Conservation (phyloP, 2,329 filamentous ascomycete genomes). For the Didymella segeticola region DNA sequence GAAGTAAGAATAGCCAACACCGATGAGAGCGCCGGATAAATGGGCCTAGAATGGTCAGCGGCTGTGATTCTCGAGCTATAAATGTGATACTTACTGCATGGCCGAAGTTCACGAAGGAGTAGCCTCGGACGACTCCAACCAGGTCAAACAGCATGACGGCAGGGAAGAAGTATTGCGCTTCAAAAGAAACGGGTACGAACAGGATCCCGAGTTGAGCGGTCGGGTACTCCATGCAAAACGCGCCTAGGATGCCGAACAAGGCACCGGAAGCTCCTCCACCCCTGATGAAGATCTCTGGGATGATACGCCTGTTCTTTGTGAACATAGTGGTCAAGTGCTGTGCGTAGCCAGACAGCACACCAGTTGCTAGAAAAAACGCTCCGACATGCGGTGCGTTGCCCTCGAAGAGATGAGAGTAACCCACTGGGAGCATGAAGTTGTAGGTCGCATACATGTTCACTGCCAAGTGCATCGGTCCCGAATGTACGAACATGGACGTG, state of each 20-base stretch:
- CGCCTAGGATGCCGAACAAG: conserved; percentile 38
- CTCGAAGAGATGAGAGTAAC: conserved; percentile 39
- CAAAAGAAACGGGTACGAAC: conserved; percentile 40
- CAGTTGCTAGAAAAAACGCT: conserved; percentile 41
- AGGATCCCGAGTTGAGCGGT: conserved; percentile 38
- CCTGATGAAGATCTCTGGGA: conserved; percentile 34
- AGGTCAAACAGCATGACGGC: conserved; percentile 45
- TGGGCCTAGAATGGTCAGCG: conserved; percentile 41
- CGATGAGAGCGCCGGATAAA: conserved; percentile 38
- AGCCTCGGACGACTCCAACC: conserved; percentile 39
- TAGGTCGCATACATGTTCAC: conserved; percentile 41
- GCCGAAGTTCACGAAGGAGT: conserved; percentile 38
- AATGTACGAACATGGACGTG: conserved; percentile 38
- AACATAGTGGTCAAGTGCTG: conserved; percentile 41
- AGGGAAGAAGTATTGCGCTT: conserved; percentile 41
- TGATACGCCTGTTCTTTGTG: conserved; percentile 21
- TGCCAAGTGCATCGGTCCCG: conserved; percentile 29
- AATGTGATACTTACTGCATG: conserved; percentile 40
- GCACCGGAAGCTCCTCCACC: conserved; percentile 46
- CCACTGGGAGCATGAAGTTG: conserved; percentile 41
- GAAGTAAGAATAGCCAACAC: conserved; percentile 42
- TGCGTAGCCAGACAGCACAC: conserved; percentile 38
- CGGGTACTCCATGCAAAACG: conserved; percentile 44
- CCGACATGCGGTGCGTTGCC: conserved; percentile 38
- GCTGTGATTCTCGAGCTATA: not conserved